These are phyloP conservation scores for Hibiscus mutabilis DNA, from an alignment of 345 rosid genomes.

Conservation along the genomic window DNA sequence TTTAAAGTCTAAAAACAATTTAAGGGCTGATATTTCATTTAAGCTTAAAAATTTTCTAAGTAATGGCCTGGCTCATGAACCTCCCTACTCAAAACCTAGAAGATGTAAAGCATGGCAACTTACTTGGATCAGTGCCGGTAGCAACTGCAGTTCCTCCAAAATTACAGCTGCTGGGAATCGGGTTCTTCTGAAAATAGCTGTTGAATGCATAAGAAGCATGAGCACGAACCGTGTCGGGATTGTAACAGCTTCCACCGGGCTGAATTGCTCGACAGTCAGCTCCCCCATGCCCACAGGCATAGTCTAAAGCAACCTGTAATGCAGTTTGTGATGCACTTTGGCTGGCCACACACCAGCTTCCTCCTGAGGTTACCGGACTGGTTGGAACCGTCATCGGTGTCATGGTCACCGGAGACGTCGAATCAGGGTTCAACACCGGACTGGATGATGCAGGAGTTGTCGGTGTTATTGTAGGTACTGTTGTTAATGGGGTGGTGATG, in stretches of 20 bases:
- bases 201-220: constrained; percentile 89
- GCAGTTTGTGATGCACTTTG: constrained; percentile 50
- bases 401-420: constrained; percentile 25
- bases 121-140: constrained; percentile 83
- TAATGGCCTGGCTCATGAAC: too few relatives aligned
- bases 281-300: constrained; percentile 80
- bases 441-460: constrained; percentile 19
- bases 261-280: constrained; percentile 70
- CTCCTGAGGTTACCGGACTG: constrained; percentile 30
- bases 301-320: constrained; percentile 71
- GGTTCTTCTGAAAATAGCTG: constrained; percentile 66
- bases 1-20: too few relatives aligned
- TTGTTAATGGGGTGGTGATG: constrained; percentile 53
- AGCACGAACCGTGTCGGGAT: constrained; percentile 44
- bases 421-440: constrained; percentile 38
- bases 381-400: constrained; percentile 23
- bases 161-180: constrained; percentile 64
- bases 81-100: too few relatives aligned
- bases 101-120: constrained; percentile 15
- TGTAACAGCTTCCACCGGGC: constrained; percentile 51
- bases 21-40: too few relatives aligned
- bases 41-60: too few relatives aligned
- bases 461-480: constrained; percentile 42
- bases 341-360: constrained; percentile 83
- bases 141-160: constrained; percentile 74